Evolutionary conservation across 2,329 filamentous ascomycete genomes (phyloP), one percentile per base, ranked within the genome.

Genomic region (Pseudogymnoascus sp.): DNA sequence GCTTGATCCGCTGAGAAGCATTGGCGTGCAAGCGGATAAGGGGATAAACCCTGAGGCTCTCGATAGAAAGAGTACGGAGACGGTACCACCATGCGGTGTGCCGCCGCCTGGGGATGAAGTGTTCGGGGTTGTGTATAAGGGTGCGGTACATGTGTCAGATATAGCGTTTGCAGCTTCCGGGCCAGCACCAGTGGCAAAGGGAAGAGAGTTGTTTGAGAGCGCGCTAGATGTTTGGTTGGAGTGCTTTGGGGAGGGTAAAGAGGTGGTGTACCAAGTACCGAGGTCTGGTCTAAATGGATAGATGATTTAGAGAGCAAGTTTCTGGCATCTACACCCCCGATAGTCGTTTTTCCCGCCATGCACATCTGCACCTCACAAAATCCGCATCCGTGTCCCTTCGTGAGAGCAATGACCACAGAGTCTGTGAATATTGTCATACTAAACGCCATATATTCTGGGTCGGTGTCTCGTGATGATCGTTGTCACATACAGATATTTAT

Each of bases 211-310:
- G 11, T 60, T 62, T 25, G 30, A 36, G 12, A 57, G 35, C 28
- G 61, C 58, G 20, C 20, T 57, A n/a, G 61, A 62, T 60, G 61
- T 20, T 15, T 62, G 58, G 61, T 18, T 62, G 8, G n/a, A 37
- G n/a, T 62, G 61, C 9, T 60, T 62, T 39, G 57, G 39, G 8
- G 50, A 47, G 9, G 22, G 25, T 12, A 28, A 47, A 28, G 8
- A 41, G 4, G n/a, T 7, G 37, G 37, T 38, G 39, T 25, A n/a
- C 6, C 20, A 43, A 22, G 20, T 12, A 43, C 9, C 6, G 4
- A 43, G 39, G 14, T 2, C 7, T 43, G 12, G 12, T 25, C 25
- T 25, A 43, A 6, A 43, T 43, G 12, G 39, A 12, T 25, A 2
- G 2, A 6, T 43, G 6, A 22, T 43, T 6, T 25, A 43, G 12